These are phyloP conservation scores for Dipodascopsis uninucleata DNA, from an alignment of 805 yeast genomes.

Conservation along the genomic window DNA sequence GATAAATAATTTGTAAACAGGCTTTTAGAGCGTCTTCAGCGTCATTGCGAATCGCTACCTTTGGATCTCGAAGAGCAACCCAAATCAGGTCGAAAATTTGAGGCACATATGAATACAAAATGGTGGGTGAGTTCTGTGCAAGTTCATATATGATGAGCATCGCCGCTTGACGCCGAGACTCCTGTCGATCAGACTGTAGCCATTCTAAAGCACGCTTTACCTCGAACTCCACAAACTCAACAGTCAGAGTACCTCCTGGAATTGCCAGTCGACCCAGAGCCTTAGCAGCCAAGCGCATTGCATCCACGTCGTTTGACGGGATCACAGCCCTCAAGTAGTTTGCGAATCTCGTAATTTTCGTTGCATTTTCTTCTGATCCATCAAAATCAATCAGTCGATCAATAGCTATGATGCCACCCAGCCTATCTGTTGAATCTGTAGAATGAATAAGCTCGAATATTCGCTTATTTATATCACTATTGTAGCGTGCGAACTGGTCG, in stretches of 20 bases:
- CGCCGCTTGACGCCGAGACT: conserved; percentile 78
- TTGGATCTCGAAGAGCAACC: conserved; percentile 80
- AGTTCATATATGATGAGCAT: conserved; percentile 75
- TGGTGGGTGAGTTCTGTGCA: conserved; percentile 82
- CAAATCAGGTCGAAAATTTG: conserved; percentile 79
- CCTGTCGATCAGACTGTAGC: conserved; percentile 79
- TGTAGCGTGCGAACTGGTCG: conserved; percentile 76
- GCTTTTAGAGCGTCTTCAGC: conserved; percentile 76
- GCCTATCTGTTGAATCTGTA: conserved; percentile 62
- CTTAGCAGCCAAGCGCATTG: conserved; percentile 80
- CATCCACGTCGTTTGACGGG: conserved; percentile 75
- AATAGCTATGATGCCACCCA: conserved; percentile 90
- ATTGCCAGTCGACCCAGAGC: conserved; percentile 85
- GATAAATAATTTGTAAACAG: conserved; percentile 73
- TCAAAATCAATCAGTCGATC: conserved; percentile 83
- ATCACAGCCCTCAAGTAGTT: conserved; percentile 78
- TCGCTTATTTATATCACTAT: conserved; percentile 79
- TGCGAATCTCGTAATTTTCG: conserved; percentile 86
- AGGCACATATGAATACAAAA: conserved; percentile 71
- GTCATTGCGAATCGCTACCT: conserved; percentile 69
- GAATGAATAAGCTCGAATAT: conserved; percentile 82
- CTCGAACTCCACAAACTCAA: conserved; percentile 89
- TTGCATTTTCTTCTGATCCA: conserved; percentile 76
- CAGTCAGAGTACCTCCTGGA: conserved; percentile 84
- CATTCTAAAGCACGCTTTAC: conserved; percentile 87